phyloP scores from a whole-genome alignment of 2,329 filamentous ascomycete genomes.

The Neodidymelliopsis sp. region DNA sequence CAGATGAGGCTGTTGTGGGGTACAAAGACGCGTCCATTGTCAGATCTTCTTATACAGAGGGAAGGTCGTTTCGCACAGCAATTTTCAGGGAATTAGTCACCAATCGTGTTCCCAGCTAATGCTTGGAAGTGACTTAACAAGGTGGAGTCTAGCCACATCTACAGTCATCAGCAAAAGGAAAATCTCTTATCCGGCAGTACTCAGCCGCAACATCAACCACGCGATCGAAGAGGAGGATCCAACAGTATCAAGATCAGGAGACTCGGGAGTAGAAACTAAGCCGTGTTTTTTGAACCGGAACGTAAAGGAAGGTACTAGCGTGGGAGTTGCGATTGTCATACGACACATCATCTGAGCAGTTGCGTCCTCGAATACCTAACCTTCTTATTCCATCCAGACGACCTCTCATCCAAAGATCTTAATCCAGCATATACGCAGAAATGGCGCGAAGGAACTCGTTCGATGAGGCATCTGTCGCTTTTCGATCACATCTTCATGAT shows the following conservation, averaged over 20 bases:
- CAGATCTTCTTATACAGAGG: constrained; percentile 9
- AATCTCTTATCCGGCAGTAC: neutral
- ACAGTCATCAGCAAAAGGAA: neutral
- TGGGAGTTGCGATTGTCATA: neutral
- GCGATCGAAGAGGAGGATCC: neutral
- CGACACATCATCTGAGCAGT: neutral
- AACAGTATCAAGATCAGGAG: neutral
- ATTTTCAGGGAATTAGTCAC: constrained; percentile 3
- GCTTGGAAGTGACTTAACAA: neutral
- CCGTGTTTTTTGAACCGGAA: neutral
- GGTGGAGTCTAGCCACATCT: neutral
- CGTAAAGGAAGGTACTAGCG: neutral
- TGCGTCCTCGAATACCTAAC: neutral
- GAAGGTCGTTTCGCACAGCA: constrained; percentile 15
- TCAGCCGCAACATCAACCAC: neutral
- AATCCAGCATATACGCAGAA: neutral
- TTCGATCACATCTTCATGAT: constrained; percentile 69
- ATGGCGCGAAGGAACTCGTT: constrained; percentile 35
- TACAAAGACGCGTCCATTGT: constrained; percentile 5
- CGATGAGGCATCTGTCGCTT: constrained; percentile 47
- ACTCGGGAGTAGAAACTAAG: neutral
- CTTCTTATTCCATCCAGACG: too few species aligned
- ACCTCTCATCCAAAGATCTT: too few species aligned
- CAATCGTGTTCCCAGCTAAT: neutral
- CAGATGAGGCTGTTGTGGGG: constrained; percentile 27